phyloP scores from a whole-genome alignment of 2,329 filamentous ascomycete genomes.

The Parascedosporium putredinis region DNA sequence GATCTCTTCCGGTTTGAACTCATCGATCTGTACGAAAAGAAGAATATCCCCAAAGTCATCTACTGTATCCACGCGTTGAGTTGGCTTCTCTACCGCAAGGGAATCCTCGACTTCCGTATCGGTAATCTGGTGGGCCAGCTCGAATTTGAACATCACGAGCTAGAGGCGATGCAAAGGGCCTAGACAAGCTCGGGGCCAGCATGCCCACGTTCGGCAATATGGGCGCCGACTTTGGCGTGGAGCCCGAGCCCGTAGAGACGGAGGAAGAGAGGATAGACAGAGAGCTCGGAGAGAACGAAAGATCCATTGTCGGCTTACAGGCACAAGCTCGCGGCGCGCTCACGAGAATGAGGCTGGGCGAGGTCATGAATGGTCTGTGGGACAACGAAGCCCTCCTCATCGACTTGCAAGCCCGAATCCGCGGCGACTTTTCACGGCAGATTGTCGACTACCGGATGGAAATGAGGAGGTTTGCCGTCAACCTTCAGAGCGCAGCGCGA shows the following conservation, averaged over 20 bases:
- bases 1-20: constrained; percentile 96
- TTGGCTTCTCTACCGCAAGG: constrained; percentile 93
- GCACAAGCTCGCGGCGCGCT: constrained; percentile 76
- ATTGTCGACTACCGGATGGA: constrained; percentile 70
- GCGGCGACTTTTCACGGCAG: constrained; percentile 80
- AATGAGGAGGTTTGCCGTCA: constrained; percentile 71
- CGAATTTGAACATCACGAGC: constrained; percentile 93
- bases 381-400: constrained; percentile 67
- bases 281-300: constrained; percentile 69
- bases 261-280: constrained; percentile 82
- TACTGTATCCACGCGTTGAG: constrained; percentile 97
- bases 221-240: constrained; percentile 88
- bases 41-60: constrained; percentile 98
- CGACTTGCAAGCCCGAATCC: constrained; percentile 75
- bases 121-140: constrained; percentile 93
- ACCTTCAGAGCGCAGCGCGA: constrained; percentile 68
- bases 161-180: constrained; percentile 95
- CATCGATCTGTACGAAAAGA: constrained; percentile 97
- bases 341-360: constrained; percentile 63
- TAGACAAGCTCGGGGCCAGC: constrained; percentile 86
- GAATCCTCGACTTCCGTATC: constrained; percentile 90
- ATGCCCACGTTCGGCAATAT: constrained; percentile 99
- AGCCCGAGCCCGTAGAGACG: constrained; percentile 71
- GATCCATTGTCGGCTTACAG: constrained; percentile 67
- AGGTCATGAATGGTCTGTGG: constrained; percentile 84